Conservation (phyloP, 129 eudicot genomes). For the Oenanthe sinensis region DNA sequence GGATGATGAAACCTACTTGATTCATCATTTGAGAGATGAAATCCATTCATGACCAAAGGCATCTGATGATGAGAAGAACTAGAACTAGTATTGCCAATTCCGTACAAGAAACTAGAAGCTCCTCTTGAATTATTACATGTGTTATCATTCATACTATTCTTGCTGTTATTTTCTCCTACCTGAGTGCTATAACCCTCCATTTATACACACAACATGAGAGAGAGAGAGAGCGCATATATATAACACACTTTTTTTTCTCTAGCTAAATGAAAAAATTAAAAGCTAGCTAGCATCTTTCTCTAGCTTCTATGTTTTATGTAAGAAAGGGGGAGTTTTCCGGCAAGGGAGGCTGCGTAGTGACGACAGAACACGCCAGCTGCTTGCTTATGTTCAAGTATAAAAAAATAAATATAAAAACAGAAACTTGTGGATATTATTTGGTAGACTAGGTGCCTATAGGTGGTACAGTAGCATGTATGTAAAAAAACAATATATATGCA, state of each 20-base stretch:
- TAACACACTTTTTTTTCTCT: neutral
- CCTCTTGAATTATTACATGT: slow-evolving; percentile 6
- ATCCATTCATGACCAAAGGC: neutral
- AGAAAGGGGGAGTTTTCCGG: slow-evolving; percentile 7
- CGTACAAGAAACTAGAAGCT: slow-evolving; percentile 46
- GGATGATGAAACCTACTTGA: slow-evolving; percentile 20
- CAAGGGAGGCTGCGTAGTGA: slow-evolving; percentile 5
- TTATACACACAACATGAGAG: neutral
- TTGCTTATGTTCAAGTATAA: slow-evolving; percentile 10
- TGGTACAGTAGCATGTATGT: neutral
- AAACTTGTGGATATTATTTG: neutral
- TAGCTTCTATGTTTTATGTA: neutral
- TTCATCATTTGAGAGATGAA: slow-evolving; percentile 6
- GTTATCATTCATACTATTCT: neutral
- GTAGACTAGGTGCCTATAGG: neutral
- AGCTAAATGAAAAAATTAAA: neutral
- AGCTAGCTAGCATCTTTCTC: neutral
- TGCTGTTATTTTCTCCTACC: neutral
- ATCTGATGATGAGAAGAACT: slow-evolving; percentile 11
- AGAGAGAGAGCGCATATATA: no score
- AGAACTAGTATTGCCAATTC: slow-evolving; percentile 26
- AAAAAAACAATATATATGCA: neutral
- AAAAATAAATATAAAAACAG: neutral
- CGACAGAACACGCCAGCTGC: slow-evolving; percentile 21
- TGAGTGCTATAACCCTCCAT: slow-evolving; percentile 35